Percentiles rank a stretch among this genome's conserved stretches.
Evolutionary conservation across 768 basidiomycete species (phyloP).

Genomic region (Amyloporia xantha): DNA sequence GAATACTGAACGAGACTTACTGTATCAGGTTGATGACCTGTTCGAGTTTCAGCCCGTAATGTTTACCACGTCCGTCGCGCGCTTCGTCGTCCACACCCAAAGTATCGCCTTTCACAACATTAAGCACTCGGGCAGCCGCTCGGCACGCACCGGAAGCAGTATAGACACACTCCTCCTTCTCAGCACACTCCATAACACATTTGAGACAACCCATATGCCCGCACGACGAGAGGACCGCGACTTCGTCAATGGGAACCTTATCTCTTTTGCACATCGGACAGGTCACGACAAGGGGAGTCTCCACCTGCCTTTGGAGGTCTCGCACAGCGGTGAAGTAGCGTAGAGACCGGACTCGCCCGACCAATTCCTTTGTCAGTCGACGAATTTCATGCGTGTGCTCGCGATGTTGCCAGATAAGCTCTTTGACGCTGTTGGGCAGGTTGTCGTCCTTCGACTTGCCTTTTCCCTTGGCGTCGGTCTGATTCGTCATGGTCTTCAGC

Average conservation of each 20-base stretch:
- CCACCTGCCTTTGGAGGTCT: constrained; percentile 74
- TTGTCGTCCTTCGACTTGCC: constrained; percentile 47
- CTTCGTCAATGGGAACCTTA: constrained; percentile 53
- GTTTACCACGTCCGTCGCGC: constrained; percentile 65
- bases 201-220: constrained; percentile 80
- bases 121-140: constrained; percentile 74
- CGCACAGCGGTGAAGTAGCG: constrained; percentile 91
- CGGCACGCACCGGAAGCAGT: constrained; percentile 62
- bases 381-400: constrained; percentile 86
- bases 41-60: constrained; percentile 80
- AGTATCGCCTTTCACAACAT: constrained; percentile 75
- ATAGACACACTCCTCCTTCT: constrained; percentile 77
- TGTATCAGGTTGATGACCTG: constrained; percentile 69
- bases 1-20: constrained; percentile 41
- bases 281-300: constrained; percentile 47
- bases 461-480: constrained; percentile 6
- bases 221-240: constrained; percentile 86
- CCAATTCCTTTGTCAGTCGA: constrained; percentile 79
- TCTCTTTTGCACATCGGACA: constrained; percentile 59
- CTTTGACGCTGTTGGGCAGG: constrained; percentile 50
- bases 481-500: constrained; percentile 12
- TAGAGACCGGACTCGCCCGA: constrained; percentile 82
- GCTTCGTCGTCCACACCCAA: constrained; percentile 74
- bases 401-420: constrained; percentile 71
- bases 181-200: constrained; percentile 69